Base-by-base conservation (phyloP, 2,329 filamentous ascomycete genomes). In the Fusarium nygamai region DNA sequence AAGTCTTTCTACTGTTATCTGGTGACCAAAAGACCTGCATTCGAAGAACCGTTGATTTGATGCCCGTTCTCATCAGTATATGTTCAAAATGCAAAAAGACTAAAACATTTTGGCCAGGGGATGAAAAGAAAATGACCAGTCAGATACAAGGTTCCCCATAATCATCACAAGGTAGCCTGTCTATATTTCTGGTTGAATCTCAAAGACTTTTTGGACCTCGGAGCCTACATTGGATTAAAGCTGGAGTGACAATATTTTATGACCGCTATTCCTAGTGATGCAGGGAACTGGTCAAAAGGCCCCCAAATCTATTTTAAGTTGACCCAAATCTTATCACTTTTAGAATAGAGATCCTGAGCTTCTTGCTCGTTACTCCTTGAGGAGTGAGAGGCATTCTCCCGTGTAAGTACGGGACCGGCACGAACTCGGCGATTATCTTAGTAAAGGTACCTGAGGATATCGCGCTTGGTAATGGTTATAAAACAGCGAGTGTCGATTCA, bases 401-500 rank as follows among this genome's bases (percentile, higher is more conserved):
- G 14, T 50, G 20, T 22, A 29, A 59, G 39, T 36, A 17, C 31
- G n/a, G 43, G 56, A 36, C 11, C 31, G 41, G 56, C 39, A 29
- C 16, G 41, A 50, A 36, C 41, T 50, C n/a, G 24, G 41, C 29
- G 41, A 59, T 59, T 48, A 36, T 39, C 38, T 39, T 39, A n/a
- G 17, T n/a, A n/a, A n/a, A n/a, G n/a, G 19, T 29, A 36, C 27
- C 31, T n/a, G 14, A 29, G 56, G 41, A 36, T 50, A 50, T 59
- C 56, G 41, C 31, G 56, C 56, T 59, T 59, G 39, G 56, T 59
- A 59, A 59, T 48, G 24, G 31, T n/a, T 61, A 70, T 53, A 58
- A 34, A n/a, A 58, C n/a, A 51, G 48, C 19, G 48, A 70, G 58
- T 50, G 41, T n/a, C 44, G 31, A 47, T 54, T 64, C 38, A 31